A percentile compares a stretch with the other conserved stretches of the same genome.
Conservation (phyloP, 1,284 basidiomycete species). For the Rhodotorula glutinis region DNA sequence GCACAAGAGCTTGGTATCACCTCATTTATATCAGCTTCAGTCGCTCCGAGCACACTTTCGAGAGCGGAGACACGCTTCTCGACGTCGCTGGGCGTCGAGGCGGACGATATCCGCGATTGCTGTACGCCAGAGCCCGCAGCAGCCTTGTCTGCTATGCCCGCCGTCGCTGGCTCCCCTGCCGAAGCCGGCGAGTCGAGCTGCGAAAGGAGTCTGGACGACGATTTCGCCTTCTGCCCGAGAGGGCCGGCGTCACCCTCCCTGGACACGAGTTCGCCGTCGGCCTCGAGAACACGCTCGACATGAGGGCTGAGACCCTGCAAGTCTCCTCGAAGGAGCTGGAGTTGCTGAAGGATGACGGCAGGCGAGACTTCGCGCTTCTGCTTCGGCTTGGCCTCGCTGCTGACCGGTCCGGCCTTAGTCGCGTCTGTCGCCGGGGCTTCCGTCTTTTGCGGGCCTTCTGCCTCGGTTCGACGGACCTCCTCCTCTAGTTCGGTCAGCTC, state of each 20-base stretch:
- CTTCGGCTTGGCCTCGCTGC: conserved; percentile 25
- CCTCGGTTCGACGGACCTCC: conserved; percentile 44
- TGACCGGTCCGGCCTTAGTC: conserved; percentile 21
- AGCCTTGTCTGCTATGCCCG: no score
- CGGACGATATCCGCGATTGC: no score
- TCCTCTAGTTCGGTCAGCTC: conserved; percentile 53
- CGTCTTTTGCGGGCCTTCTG: conserved; percentile 2
- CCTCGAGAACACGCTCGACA: conserved; percentile 19
- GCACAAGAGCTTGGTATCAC: conserved; percentile 43
- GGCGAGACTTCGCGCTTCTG: conserved; percentile 42
- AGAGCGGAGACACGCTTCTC: conserved; percentile 65
- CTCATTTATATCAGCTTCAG: conserved; percentile 43
- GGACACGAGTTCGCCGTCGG: conserved; percentile 3
- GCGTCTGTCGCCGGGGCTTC: background rate
- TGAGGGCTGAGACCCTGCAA: conserved; percentile 14
- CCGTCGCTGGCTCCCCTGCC: no score
- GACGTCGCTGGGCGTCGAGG: conserved; percentile 7
- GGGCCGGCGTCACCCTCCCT: conserved; percentile 10
- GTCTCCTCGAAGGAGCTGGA: conserved; percentile 36
- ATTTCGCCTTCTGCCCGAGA: conserved; percentile 14
- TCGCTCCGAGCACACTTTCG: conserved; percentile 68
- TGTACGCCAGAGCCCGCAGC: no score
- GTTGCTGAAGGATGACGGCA: conserved; percentile 39
- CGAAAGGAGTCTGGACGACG: conserved; percentile 12
- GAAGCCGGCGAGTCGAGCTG: background rate